Evolutionary conservation across 2,329 filamentous ascomycete genomes (phyloP).

Genomic region (Nannizzia gypsea): DNA sequence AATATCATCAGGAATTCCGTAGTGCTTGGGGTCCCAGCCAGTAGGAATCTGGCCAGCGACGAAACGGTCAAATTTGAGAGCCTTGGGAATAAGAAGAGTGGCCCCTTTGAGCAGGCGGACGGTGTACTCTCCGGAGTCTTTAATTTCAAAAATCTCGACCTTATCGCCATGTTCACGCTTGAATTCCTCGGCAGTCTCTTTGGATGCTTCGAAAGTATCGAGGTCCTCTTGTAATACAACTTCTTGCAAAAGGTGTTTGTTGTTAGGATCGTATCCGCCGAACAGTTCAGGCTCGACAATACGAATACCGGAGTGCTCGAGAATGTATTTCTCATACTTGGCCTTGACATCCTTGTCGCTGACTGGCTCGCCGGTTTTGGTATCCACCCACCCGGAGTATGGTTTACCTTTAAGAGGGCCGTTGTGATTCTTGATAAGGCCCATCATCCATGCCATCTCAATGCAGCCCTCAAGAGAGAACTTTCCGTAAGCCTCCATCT

Average conservation of each 20-base stretch:
- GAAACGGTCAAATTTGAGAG: conserved; percentile 88
- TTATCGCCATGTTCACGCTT: conserved; percentile 94
- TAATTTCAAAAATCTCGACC: conserved; percentile 92
- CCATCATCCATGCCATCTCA: conserved; percentile 99
- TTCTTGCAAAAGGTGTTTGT: conserved; percentile 97
- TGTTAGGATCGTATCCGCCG: conserved; percentile 90
- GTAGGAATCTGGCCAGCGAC: conserved; percentile 95
- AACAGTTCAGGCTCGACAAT: conserved; percentile 96
- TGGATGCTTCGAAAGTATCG: conserved; percentile 91
- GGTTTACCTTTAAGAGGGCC: conserved; percentile 89
- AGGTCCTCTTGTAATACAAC: conserved; percentile 95
- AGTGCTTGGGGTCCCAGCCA: conserved; percentile 92
- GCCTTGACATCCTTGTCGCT: conserved; percentile 96
- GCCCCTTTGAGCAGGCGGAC: conserved; percentile 94
- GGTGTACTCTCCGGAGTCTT: conserved; percentile 85
- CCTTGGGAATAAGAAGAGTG: conserved; percentile 90
- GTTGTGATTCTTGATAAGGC: conserved; percentile 97
- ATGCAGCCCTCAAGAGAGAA: conserved; percentile 97
- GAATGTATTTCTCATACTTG: conserved; percentile 94
- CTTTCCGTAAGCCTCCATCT: conserved; percentile 95
- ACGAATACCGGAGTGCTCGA: conserved; percentile 94
- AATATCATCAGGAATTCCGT: conserved; percentile 94
- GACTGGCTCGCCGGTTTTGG: conserved; percentile 86
- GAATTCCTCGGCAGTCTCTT: conserved; percentile 96
- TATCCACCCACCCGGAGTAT: conserved; percentile 91